Evolutionary conservation across 768 basidiomycete genomes (phyloP), one percentile per base, ranked within the genome.

Genomic region (Fistulinella prunicolor): DNA sequence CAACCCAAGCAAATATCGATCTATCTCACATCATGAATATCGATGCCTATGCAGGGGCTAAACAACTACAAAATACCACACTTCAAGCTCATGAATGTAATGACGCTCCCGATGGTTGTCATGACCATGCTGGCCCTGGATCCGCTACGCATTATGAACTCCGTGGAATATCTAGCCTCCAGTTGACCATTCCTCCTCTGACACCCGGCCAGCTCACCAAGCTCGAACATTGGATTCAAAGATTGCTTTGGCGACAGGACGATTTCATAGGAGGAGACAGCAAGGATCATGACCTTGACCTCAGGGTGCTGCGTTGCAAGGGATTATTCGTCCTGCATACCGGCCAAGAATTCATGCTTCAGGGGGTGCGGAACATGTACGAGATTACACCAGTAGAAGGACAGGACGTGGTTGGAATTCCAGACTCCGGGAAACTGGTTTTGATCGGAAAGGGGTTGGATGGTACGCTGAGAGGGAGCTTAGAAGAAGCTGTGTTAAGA

Each of bases 311-410:
- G 17, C 82, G 96, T 14, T 90, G 91, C 59, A 98, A 99, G 64
- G 95, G 94, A 8, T 73, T 93, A 17, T 83, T 95, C 54, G 65
- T 65, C 16, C 70, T 73, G 9, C 65, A 73, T 3, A 66, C 69
- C 0, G 86, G 86, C 3, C 72, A 77, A 44, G 74, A 79, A 47
- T 78, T 83, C 56, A 80, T 98, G 44, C 69, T 99, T 38, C 96
- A 99, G 62, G 96, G 94, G 3, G 96, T 99, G 12, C 74, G 90
- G 55, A 90, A 73, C 56, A 77, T 97, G 66, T 99, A 94, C 62
- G 95, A 99, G 57, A 78, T 94, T 13, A 61, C 66, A 0, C 67
- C 73, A 42, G 70, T 83, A 34, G 59, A 58, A n/a, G 67, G 62
- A 35, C 65, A 63, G 47, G 69, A 64, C 8, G 39, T 58, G 19